Base-by-base conservation (phyloP, 2,329 filamentous ascomycete species). In the Metarhizium robertsii region DNA sequence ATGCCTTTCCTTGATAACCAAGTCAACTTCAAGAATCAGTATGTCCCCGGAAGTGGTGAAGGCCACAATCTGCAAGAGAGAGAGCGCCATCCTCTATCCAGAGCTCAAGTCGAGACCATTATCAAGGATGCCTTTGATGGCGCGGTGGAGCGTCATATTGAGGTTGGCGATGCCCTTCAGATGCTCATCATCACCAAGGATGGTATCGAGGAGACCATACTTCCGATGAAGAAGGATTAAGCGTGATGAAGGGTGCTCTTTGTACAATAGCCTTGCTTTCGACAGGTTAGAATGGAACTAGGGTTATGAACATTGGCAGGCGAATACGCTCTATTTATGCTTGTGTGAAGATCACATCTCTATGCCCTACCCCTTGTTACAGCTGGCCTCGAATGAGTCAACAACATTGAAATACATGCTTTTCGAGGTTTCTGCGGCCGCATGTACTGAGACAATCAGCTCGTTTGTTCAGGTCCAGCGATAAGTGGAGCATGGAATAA, bases 1-100 rank as follows among this genome's bases (percentile, higher is more conserved):
- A 99, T 96, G 89, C 94, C 94, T 1, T 99, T 99, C 80, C 76
- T 99, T 67, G 94, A 99, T 73, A 99, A 99, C 73, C 95, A 99
- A 75, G 94, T 99, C 78, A 97, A 97, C 77, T 92, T 92, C 80
- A 99, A 96, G 83, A 99, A 99, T 72, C 92, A 96, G 78, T 95
- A 96, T 70, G 80, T 94, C 55, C 91, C 92, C 11, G 89, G 87
- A 50, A 92, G 88, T 65, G 91, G 90, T 56, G 81, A 83, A 58
- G 92, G 92, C 47, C 88, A 96, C 72, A 86, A 85, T 54, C 76
- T 96, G 65, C 75, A 88, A 75, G 82, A 87, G 73, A 81, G 86
- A 63, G 79, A 84, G 69, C 79, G 81, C 58, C 78, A 85, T 66
- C 88, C 89, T 53, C 75, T 97, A 67, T 79, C 85, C 32, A 79